These are phyloP conservation scores for Huntiella decipiens DNA, from an alignment of 2,329 filamentous ascomycete genomes.

Conservation along the genomic window DNA sequence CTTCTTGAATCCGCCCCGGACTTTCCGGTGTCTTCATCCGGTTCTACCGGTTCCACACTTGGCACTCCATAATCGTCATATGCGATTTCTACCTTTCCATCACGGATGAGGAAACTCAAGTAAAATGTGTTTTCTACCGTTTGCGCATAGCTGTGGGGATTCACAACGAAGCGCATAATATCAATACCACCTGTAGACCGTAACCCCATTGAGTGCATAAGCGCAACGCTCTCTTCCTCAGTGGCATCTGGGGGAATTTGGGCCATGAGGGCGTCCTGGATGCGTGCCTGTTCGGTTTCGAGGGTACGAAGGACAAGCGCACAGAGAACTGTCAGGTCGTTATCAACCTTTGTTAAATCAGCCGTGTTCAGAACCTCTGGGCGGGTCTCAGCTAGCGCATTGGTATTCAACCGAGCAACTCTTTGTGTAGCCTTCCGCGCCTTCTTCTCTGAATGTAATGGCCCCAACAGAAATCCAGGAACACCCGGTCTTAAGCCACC, in stretches of 20 bases:
- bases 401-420: constrained; percentile 48
- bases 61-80: constrained; percentile 57
- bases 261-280: constrained; percentile 27
- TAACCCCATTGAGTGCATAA: constrained; percentile 49
- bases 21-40: constrained; percentile 20
- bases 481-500: constrained; percentile 52
- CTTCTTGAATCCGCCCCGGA: constrained; percentile 40
- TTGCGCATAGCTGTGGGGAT: constrained; percentile 79
- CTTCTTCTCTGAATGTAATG: constrained; percentile 76
- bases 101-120: constrained; percentile 78
- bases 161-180: constrained; percentile 73
- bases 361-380: constrained; percentile 60
- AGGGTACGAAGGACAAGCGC: constrained; percentile 51
- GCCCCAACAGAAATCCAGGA: constrained; percentile 70
- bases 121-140: constrained; percentile 97
- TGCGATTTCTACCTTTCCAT: constrained; percentile 58
- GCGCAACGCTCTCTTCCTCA: constrained; percentile 25
- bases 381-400: constrained; percentile 48
- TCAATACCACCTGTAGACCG: constrained; percentile 52
- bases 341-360: constrained; percentile 59
- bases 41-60: neutral
- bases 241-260: constrained; percentile 24
- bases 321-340: constrained; percentile 63
- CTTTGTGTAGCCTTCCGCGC: constrained; percentile 51
- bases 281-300: constrained; percentile 25